Evolutionary conservation across 2,329 filamentous ascomycete species (phyloP), one percentile per base, ranked within the genome.

Genomic region (Fusarium zealandicum): DNA sequence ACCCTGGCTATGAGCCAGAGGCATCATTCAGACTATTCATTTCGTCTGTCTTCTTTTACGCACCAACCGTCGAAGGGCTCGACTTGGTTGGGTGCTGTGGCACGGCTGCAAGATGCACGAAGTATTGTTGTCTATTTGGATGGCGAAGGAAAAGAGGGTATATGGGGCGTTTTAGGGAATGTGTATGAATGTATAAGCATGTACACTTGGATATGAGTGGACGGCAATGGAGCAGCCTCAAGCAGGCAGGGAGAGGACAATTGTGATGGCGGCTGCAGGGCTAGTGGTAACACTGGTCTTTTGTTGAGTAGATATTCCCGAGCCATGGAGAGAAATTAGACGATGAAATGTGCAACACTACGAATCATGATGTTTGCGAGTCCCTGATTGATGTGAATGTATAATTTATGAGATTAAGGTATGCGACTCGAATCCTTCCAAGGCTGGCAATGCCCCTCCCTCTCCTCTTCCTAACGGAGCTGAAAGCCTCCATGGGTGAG

Each of bases 41-140:
- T 46, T 62, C 48, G 48, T 55, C 51, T 63, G 52, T 57, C 39
- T 45, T 64, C 49, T 55, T 60, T 59, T 58, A 50, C 42, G 43
- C 57, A 47, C 45, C 62, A 54, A 52, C 20, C 43, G 51, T 66
- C 64, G 64, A 67, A 67, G 64, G 53, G 64, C 64, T 67, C 64
- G 64, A 64, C 58, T 43, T 49, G 51, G 64, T 58, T 56, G 48
- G 55, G 52, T 54, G 49, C 48, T 59, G 57, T 64, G 47, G 9
- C 22, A 67, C 62, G 64, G 62, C 62, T 63, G 57, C 61, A 65
- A 59, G 54, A 65, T 64, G 54, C 32, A 64, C 25, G 55, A 56
- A 60, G 41, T 43, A 61, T 63, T 63, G 48, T 37, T 63, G 22
- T 25, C 9, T 64, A 64, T 65, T 65, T 51, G 51, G 54, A 62